A percentile compares a stretch with the other conserved stretches of the same genome.
Evolutionary conservation across 768 basidiomycete species (phyloP).

Genomic region (Lepiota venenata): DNA sequence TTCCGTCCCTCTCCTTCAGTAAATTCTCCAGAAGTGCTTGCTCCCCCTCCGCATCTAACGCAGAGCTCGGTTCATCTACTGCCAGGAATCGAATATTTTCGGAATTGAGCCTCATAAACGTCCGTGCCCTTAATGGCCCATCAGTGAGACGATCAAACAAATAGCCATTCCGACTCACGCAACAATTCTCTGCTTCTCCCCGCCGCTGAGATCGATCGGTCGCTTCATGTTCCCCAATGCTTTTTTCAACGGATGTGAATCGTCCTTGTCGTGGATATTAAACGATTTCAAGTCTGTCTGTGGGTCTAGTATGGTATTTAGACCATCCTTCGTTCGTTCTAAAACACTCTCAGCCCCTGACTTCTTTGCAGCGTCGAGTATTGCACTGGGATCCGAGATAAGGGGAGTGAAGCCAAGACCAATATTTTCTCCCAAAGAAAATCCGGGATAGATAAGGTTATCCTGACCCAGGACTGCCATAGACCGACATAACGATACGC

Average conservation of each 20-base stretch:
- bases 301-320: conserved; percentile 36
- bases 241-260: conserved; percentile 22
- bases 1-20: conserved; percentile 34
- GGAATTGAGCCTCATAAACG: conserved; percentile 41
- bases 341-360: conserved; percentile 41
- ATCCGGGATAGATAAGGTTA: conserved; percentile 40
- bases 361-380: conserved; percentile 30
- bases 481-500: conserved; percentile 38
- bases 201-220: conserved; percentile 34
- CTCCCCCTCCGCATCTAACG: conserved; percentile 54
- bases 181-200: conserved; percentile 46
- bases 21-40: conserved; percentile 41
- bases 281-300: too few relatives aligned
- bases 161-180: conserved; percentile 33
- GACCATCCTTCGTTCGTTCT: conserved; percentile 33
- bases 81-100: conserved; percentile 43
- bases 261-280: conserved; percentile 30
- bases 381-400: conserved; percentile 15
- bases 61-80: conserved; percentile 58
- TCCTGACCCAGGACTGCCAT: conserved; percentile 50
- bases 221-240: conserved; percentile 23
- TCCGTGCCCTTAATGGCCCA: conserved; percentile 32
- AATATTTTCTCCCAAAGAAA: conserved; percentile 40
- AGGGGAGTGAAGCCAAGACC: conserved; percentile 26
- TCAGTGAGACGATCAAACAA: neutral